These are phyloP conservation scores for Metschnikowia lunata DNA, from an alignment of 805 yeast species.

Conservation along the genomic window DNA sequence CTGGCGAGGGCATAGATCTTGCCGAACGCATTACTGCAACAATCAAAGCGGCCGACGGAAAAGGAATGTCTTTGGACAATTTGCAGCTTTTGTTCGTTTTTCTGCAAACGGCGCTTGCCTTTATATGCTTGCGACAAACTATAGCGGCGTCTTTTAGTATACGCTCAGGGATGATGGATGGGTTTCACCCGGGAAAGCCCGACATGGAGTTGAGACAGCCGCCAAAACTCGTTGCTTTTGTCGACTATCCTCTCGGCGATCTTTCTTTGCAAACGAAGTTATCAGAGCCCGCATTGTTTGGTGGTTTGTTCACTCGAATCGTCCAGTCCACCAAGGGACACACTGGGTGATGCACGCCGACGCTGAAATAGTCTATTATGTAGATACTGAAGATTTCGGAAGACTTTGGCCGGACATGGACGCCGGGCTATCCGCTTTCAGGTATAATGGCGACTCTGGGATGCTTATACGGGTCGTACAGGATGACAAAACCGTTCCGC, in stretches of 20 bases:
- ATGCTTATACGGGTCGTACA: constrained; percentile 8
- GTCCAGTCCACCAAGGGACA: constrained; percentile 12
- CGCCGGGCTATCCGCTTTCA: too few species aligned
- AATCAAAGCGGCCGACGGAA: constrained; percentile 10
- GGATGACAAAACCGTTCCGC: constrained; percentile 14
- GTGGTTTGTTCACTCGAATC: constrained; percentile 12
- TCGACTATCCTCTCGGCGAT: constrained; percentile 12
- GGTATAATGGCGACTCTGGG: constrained; percentile 1
- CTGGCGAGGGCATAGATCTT: constrained; percentile 40
- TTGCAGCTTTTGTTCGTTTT: constrained; percentile 14
- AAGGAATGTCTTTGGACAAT: constrained; percentile 15
- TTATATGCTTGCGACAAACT: constrained; percentile 17
- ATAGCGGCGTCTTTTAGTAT: constrained; percentile 22
- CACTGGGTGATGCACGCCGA: background rate
- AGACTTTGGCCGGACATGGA: too few species aligned
- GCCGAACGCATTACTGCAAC: constrained; percentile 18
- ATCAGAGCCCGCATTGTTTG: constrained; percentile 11
- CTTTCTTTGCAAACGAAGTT: constrained; percentile 11
- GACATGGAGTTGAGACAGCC: constrained; percentile 32
- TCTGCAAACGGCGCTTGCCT: constrained; percentile 16
- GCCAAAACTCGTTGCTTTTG: constrained; percentile 18
- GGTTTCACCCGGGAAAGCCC: constrained; percentile 25
- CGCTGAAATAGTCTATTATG: too few species aligned
- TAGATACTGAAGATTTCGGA: too few species aligned
- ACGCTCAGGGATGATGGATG: constrained; percentile 21